Conservation (phyloP, 2,329 filamentous ascomycete genomes). For the Pyrenochaeta sp. region DNA sequence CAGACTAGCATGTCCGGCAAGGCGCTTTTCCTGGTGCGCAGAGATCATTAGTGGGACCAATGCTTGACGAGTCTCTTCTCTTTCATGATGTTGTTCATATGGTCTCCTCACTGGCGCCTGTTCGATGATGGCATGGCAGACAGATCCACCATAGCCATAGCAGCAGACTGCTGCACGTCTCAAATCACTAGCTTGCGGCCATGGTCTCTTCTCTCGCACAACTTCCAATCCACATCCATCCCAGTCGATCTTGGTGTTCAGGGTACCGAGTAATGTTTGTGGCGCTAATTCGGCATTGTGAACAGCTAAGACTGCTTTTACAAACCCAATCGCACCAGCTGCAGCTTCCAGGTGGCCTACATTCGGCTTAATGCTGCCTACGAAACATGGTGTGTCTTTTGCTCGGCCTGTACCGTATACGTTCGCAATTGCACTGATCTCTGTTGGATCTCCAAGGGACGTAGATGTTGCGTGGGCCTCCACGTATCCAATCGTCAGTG, state of each 20-base stretch:
- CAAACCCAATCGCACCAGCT: slow-evolving; percentile 29
- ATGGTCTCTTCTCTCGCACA: slow-evolving; percentile 17
- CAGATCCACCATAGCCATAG: slow-evolving; percentile 30
- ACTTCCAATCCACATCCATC: slow-evolving; percentile 14
- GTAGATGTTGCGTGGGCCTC: slow-evolving; percentile 66
- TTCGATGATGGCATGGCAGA: slow-evolving; percentile 18
- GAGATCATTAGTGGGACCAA: neutral
- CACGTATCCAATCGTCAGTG: slow-evolving; percentile 38
- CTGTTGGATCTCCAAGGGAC: slow-evolving; percentile 56
- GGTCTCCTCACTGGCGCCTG: neutral
- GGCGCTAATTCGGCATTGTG: slow-evolving; percentile 39
- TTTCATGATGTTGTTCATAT: neutral
- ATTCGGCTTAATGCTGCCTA: slow-evolving; percentile 44
- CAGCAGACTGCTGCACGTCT: slow-evolving; percentile 20
- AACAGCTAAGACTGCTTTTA: slow-evolving; percentile 32
- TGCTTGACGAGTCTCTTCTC: slow-evolving; percentile 4
- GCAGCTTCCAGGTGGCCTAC: slow-evolving; percentile 37
- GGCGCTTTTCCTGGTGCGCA: neutral
- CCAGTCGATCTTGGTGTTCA: slow-evolving; percentile 26
- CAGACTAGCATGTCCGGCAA: neutral
- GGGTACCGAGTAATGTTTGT: slow-evolving; percentile 31
- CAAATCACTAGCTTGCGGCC: slow-evolving; percentile 14
- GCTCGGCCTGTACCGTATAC: slow-evolving; percentile 23
- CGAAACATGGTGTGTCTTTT: slow-evolving; percentile 19
- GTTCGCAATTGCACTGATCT: slow-evolving; percentile 32